phyloP scores from a whole-genome alignment of 2,329 filamentous ascomycete species.

The Lachnellula subtilissima region DNA sequence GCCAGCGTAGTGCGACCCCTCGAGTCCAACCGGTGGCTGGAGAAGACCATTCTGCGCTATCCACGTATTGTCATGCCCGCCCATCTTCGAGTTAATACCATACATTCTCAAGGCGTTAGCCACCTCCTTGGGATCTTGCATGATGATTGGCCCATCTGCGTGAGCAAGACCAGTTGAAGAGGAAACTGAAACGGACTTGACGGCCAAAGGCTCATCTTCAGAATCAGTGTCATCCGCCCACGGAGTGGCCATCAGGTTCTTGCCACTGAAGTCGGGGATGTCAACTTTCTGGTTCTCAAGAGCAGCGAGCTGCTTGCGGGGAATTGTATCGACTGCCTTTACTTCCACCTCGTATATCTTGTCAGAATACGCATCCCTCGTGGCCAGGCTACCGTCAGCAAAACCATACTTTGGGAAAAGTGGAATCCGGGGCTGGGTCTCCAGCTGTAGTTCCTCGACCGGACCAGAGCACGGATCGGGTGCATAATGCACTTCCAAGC shows the following conservation, averaged over 20 bases:
- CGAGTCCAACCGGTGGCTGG: too few species aligned
- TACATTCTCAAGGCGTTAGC: too few species aligned
- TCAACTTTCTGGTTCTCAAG: conserved; percentile 14
- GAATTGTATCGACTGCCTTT: neutral
- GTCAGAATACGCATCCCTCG: neutral
- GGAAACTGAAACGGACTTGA: too few species aligned
- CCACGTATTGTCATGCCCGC: too few species aligned
- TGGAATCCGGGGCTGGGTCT: conserved; percentile 1
- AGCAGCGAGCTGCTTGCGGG: conserved; percentile 11
- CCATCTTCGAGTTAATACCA: too few species aligned
- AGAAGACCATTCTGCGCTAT: too few species aligned
- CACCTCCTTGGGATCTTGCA: too few species aligned
- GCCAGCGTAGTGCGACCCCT: too few species aligned
- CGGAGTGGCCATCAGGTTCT: conserved; percentile 6
- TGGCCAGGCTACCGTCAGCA: neutral
- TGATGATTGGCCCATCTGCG: too few species aligned
- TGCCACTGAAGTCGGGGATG: conserved; percentile 17
- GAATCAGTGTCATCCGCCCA: conserved; percentile 26
- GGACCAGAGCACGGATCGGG: conserved; percentile 23
- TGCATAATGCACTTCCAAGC: conserved; percentile 13
- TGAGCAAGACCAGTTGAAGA: too few species aligned
- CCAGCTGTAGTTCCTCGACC: conserved; percentile 18
- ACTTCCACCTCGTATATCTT: neutral
- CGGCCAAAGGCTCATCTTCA: neutral
- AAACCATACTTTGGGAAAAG: conserved; percentile 7